Evolutionary conservation across 371 early-diverging fungal species (phyloP).

Genomic region (Polyrhizophydium stewartii): DNA sequence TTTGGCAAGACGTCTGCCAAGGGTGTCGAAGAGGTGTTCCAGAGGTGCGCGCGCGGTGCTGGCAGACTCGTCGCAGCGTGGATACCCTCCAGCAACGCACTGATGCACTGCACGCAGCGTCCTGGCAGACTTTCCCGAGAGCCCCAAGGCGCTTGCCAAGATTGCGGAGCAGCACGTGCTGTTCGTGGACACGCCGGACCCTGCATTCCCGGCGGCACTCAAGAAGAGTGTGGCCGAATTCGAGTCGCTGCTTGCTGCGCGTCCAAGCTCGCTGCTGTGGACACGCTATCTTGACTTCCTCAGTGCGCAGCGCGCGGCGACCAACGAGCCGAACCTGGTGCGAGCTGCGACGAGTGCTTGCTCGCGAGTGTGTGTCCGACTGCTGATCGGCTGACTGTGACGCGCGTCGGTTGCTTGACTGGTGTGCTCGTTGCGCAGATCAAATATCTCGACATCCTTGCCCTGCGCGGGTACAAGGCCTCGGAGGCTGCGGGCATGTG

Average conservation of each 20-base stretch:
- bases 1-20: slow-evolving; percentile 53
- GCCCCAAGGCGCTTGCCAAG: slow-evolving; percentile 57
- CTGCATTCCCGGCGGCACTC: slow-evolving; percentile 56
- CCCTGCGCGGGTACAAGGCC: background rate
- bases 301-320: slow-evolving; percentile 37
- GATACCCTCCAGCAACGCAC: slow-evolving; percentile 3
- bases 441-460: background rate
- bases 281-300: slow-evolving; percentile 59
- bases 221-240: slow-evolving; percentile 49
- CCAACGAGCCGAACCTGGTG: slow-evolving; percentile 45
- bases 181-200: slow-evolving; percentile 35
- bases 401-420: too few species aligned
- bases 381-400: background rate
- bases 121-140: slow-evolving; percentile 47
- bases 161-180: slow-evolving; percentile 54
- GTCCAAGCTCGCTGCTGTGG: slow-evolving; percentile 32
- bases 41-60: slow-evolving; percentile 8
- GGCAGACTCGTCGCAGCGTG: background rate
- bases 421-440: background rate
- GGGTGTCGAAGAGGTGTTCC: slow-evolving; percentile 45
- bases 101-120: slow-evolving; percentile 49
- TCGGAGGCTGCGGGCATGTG: background rate
- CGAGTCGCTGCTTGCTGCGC: slow-evolving; percentile 32
- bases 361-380: background rate
- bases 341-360: slow-evolving; percentile 4